Evolutionary conservation across 345 rosid species (phyloP), one percentile per base, ranked within the genome.

Genomic region (Euclidium syriacum): DNA sequence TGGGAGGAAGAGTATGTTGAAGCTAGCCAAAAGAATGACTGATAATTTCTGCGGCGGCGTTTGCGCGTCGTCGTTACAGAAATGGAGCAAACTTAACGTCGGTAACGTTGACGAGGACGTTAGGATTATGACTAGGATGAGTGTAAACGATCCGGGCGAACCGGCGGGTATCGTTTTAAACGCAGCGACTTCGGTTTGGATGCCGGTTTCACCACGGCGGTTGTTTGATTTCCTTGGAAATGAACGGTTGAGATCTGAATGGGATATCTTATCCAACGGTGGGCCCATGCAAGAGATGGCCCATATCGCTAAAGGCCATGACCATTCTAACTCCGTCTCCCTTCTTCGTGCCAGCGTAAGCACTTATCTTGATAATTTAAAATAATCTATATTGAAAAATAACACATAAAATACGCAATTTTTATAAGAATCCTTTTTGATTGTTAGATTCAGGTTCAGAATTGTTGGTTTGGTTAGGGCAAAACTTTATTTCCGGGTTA

Each of bases 271-370:
- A 52, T 94, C 97, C 42, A 86, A 92, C 41, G 95, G 96, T 14
- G 98, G 95, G 0, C 98, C 96, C 7, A 89, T 89, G 95, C 91
- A 94, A 64, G 97, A 94, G 75, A 87, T 94, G 88, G 91, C 96
- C 52, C 95, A 84, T 74, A 84, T 94, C 9, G 95, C 97, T 70
- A 94, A 94, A 63, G 95, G 97, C 73, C 99, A 85, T 50, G 90
- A 94, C 56, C 96, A 77, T 57, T 90, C 96, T 68, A 94, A 94
- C 84, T 90, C 95, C 72, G 92, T 94, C 72, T 87, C 99, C 29
- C 95, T 94, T 14, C 90, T 94, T 1, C 95, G 99, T 10, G 88
- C 96, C 48, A 81, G 83, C 19, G 97, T 88, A 82, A 72, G 62
- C 23, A 5, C 29, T 15, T 55, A 8, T 43, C 39, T n/a, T n/a